Base-by-base conservation (phyloP, 2,329 filamentous ascomycete genomes). In the Rhinocladiella mackenziei region DNA sequence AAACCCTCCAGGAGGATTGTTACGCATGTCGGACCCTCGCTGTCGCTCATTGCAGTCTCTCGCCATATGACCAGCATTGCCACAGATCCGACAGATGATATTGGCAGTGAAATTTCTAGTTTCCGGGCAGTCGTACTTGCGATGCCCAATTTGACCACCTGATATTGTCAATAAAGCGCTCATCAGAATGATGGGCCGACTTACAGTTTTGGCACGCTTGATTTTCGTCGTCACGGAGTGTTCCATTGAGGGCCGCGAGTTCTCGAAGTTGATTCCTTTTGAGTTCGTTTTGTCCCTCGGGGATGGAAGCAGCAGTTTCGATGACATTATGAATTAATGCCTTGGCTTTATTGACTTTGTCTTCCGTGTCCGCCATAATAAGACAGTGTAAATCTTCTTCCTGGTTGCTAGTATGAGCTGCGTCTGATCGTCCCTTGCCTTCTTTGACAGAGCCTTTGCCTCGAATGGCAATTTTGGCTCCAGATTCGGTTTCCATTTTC, bases 361-460 rank as follows among this genome's bases (percentile, higher is more conserved):
- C 92, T 73, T 98, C 94, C 26, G 91, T 97, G 63, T 98, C 92
- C 62, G 92, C 92, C 92, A 98, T 98, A 72, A 98, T 97, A 65
- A 98, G 75, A 70, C 92, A 98, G 71, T 98, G 92, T 45, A 98
- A 77, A 67, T 98, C 92, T 72, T 98, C 92, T 75, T 98, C 92
- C 78, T 98, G 92, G 76, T 98, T 98, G 78, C 92, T 97, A 68
- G 91, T 89, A 71, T 98, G 92, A 73, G 92, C 92, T 61, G 92
- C 92, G 69, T 98, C 92, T 73, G 92, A 97, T 58, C 92, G 89
- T 58, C 92, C 92, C 69, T 98, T 98, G 75, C 92, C 92, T 79
- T 98, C 92, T 72, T 98, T 98, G 66, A 98, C 92, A 61, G 92
- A 98, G 66, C 92, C 92, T 73, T 98, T 98, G 75, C 92, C 92